Evolutionary conservation across 208 protist genomes (phyloP).

Genomic region (Acanthamoeba royreba): DNA sequence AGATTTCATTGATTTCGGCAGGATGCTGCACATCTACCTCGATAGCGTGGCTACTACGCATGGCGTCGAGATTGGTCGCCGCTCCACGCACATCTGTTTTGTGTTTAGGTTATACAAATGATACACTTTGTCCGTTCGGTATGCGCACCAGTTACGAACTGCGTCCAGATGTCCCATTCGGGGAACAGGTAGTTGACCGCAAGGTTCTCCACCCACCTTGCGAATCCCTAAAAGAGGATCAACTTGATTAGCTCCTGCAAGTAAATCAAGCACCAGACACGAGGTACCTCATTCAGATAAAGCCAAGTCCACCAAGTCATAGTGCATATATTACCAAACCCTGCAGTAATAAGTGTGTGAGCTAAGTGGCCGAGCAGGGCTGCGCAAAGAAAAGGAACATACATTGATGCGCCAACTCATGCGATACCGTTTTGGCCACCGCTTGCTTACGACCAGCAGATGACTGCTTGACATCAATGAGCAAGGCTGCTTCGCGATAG

Average conservation of each 20-base stretch:
- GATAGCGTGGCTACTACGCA: conserved; percentile 86
- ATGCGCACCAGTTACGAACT: conserved; percentile 81
- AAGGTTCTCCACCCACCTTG: conserved; percentile 91
- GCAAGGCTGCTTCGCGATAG: conserved; percentile 86
- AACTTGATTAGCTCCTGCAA: not conserved
- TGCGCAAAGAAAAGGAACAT: not conserved
- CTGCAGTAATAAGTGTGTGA: conserved; percentile 90
- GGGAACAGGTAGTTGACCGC: conserved; percentile 45
- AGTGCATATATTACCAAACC: conserved; percentile 98
- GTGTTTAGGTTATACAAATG: not conserved
- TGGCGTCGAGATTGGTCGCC: conserved; percentile 89
- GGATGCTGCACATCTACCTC: conserved; percentile 69
- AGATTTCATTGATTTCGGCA: conserved; percentile 85
- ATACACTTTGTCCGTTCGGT: conserved; percentile 71
- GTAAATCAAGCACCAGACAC: too few species aligned
- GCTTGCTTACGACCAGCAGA: conserved; percentile 40
- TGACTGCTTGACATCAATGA: conserved; percentile 66
- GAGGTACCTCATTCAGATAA: conserved; percentile 97
- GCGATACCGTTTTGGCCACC: not conserved
- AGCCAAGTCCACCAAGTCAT: conserved; percentile 96
- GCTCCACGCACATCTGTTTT: not conserved
- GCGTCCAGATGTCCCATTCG: conserved; percentile 74
- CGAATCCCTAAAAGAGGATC: conserved; percentile 90
- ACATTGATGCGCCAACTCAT: conserved; percentile 76
- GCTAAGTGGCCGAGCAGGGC: not conserved